These are phyloP conservation scores for Salix koriyanagi DNA, from an alignment of 345 rosid genomes.

Conservation along the genomic window DNA sequence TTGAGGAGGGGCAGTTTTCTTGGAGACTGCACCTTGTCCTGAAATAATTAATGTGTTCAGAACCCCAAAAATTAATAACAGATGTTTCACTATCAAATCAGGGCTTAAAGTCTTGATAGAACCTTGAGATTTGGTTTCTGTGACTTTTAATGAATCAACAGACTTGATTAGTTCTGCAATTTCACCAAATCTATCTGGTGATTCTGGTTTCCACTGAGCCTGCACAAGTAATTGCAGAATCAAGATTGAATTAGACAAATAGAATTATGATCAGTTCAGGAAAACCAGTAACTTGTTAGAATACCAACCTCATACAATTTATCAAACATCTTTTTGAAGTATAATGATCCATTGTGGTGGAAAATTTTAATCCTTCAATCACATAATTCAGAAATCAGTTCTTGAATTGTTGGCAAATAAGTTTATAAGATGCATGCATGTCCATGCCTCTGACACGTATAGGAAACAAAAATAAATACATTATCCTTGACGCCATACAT, in stretches of 20 bases:
- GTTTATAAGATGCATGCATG: too few species aligned
- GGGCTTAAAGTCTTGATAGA: conserved; percentile 7
- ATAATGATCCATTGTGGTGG: conserved; percentile 67
- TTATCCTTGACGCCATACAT: not conserved
- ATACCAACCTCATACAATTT: conserved; percentile 76
- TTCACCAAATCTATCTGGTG: conserved; percentile 66
- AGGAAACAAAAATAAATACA: not conserved
- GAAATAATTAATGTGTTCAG: conserved; percentile 12
- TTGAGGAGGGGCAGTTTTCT: conserved; percentile 40
- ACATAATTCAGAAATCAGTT: conserved; percentile 5
- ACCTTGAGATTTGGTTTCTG: conserved; percentile 65
- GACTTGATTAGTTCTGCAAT: conserved; percentile 63
- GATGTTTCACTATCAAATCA: not conserved
- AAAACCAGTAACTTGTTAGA: not conserved
- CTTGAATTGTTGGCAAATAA: not conserved
- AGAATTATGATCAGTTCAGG: not conserved
- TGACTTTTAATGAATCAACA: conserved; percentile 58
- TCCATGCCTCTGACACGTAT: not conserved
- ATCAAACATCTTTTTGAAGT: conserved; percentile 77
- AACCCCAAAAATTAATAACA: conserved; percentile 3
- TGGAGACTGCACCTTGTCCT: conserved; percentile 62
- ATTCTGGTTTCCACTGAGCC: conserved; percentile 94
- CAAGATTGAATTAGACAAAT: not conserved
- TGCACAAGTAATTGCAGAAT: conserved; percentile 15
- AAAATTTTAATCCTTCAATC: conserved; percentile 76